A percentile compares a stretch with the other conserved stretches of the same genome.
phyloP scores from a whole-genome alignment of 768 basidiomycete species.

The Hypsizygus marmoreus region DNA sequence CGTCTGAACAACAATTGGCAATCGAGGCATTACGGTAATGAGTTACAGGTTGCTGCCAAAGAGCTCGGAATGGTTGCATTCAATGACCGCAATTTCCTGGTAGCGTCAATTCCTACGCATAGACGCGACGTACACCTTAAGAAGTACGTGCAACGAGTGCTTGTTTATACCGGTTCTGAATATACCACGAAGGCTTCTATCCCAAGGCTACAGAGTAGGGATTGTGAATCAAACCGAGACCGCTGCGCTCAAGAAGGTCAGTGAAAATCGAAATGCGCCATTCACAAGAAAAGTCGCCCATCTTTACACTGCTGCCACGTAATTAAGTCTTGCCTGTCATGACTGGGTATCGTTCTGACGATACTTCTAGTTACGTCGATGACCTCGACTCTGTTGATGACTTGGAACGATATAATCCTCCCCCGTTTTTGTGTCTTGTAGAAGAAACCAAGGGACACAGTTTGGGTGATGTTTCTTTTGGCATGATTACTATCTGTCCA shows the following conservation, averaged over 20 bases:
- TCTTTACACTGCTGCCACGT: constrained; percentile 89
- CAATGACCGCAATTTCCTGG: constrained; percentile 68
- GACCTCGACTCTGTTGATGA: constrained; percentile 70
- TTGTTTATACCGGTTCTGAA: not conserved
- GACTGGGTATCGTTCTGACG: constrained; percentile 2
- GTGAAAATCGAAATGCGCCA: constrained; percentile 70
- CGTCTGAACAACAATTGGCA: constrained; percentile 3
- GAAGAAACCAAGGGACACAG: constrained; percentile 48
- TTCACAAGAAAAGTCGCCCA: constrained; percentile 77
- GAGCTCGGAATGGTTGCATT: constrained; percentile 81
- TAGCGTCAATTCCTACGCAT: constrained; percentile 73
- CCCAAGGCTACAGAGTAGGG: constrained; percentile 81
- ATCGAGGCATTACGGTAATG: constrained; percentile 5
- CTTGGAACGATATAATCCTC: constrained; percentile 53
- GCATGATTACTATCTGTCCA: constrained; percentile 79
- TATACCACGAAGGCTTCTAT: constrained; percentile 52
- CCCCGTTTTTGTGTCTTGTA: constrained; percentile 73
- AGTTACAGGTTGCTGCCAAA: constrained; percentile 62
- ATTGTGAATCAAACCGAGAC: constrained; percentile 85
- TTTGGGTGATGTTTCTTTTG: constrained; percentile 49
- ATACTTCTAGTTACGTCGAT: constrained; percentile 72
- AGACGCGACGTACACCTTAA: constrained; percentile 71
- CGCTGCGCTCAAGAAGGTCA: constrained; percentile 83
- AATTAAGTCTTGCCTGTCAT: constrained; percentile 30
- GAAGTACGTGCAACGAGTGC: constrained; percentile 48